Base-by-base conservation (phyloP, 83 land plant genomes). In the Diphasiastrum complanatum region DNA sequence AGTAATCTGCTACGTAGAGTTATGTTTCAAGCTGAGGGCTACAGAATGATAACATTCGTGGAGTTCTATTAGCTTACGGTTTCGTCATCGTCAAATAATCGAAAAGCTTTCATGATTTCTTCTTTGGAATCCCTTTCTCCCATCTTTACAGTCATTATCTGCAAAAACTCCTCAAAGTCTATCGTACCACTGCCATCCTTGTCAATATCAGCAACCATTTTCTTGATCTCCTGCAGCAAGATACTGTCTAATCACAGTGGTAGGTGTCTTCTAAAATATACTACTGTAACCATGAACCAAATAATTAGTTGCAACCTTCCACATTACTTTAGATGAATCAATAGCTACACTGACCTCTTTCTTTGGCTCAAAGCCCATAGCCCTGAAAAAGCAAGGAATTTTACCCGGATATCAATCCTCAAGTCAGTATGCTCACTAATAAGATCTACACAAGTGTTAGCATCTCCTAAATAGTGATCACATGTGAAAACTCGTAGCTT, bases 111-210 rank as follows among this genome's bases (percentile, higher is more conserved):
- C 65, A 66, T 81, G 33, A 93, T 85, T 51, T 93, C 96, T 50
- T 93, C 99, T 66, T 80, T 84, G 34, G 89, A 71, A 70, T 89
- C 99, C 43, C 97, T 81, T 61, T 93, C 99, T 18, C 97, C 97
- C 61, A 93, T 85, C 56, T 93, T 93, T 16, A 85, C 83, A 6
- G 99, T 93, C 99, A 89, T 93, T 85, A 93, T 89, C 59, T 85
- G 83, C 41, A 76, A 68, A 73, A 93, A 93, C 61, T 93, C 97
- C 69, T 93, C 97, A 65, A 86, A 89, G 60, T 93, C 99, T 63
- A 93, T 93, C 2, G 93, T 81, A 22, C 99, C 99, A 73, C 89
- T 89, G 16, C 97, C 93, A 75, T 93, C 97, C 63, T 89, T 86
- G 70, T 89, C 97, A 22, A 93, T 82, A 45, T 93, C 97, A 31